These are phyloP conservation scores for Candolleomyces eurysporus DNA, from an alignment of 768 basidiomycete species.

Conservation along the genomic window DNA sequence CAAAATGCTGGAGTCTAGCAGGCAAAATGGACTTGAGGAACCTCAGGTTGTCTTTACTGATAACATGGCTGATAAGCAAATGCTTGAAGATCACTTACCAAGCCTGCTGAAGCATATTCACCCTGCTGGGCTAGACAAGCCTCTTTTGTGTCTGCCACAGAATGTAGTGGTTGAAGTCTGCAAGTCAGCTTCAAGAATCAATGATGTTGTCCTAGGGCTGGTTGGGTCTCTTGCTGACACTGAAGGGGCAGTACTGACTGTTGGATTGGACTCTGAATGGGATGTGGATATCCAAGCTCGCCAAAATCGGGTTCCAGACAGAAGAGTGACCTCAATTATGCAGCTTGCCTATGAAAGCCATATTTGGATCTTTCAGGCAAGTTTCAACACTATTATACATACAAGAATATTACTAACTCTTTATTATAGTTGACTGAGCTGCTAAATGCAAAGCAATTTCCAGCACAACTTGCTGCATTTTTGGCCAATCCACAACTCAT, in stretches of 20 bases:
- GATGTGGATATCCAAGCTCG: conserved; percentile 14
- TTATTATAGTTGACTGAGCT: conserved; percentile 15
- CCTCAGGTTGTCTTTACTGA: neutral
- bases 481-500: conserved; percentile 16
- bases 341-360: conserved; percentile 18
- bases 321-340: conserved; percentile 12
- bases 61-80: neutral
- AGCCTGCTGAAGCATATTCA: neutral
- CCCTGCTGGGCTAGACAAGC: too few species aligned
- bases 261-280: conserved; percentile 23
- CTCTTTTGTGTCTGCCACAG: too few species aligned
- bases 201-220: too few species aligned
- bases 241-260: too few species aligned
- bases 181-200: too few species aligned
- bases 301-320: conserved; percentile 1
- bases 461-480: conserved; percentile 13
- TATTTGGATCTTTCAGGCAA: conserved; percentile 15
- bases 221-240: too few species aligned
- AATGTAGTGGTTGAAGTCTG: too few species aligned
- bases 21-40: neutral
- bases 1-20: neutral
- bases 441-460: conserved; percentile 10
- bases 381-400: neutral
- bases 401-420: neutral
- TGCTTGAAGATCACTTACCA: neutral